Conservation (phyloP, 2,329 filamentous ascomycete species). For the Xylariales sp. region DNA sequence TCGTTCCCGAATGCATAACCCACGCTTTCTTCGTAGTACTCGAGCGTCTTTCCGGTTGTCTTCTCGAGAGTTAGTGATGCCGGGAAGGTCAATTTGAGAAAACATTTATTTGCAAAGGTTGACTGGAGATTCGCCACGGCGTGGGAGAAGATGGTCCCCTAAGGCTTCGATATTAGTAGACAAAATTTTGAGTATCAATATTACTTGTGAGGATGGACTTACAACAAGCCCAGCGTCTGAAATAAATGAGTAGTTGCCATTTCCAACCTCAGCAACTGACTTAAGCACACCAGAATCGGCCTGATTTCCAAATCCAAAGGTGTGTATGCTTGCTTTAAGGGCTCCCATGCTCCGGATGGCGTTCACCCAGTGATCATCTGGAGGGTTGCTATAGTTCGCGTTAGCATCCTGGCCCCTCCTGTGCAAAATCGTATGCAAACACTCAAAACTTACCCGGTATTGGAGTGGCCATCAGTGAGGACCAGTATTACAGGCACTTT, state of each 20-base stretch:
- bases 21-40: conserved; percentile 20
- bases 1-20: too few species aligned
- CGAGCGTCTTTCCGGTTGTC: conserved; percentile 33
- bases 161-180: conserved; percentile 6
- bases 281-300: conserved; percentile 51
- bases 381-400: neutral
- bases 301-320: conserved; percentile 50
- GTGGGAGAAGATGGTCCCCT: conserved; percentile 58
- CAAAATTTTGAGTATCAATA: neutral
- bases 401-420: too few species aligned
- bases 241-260: conserved; percentile 58
- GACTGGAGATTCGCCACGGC: conserved; percentile 57
- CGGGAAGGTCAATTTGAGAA: conserved; percentile 36
- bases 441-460: conserved; percentile 42
- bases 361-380: conserved; percentile 44
- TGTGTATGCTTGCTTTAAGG: conserved; percentile 43
- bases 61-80: conserved; percentile 31
- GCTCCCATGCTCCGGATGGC: conserved; percentile 40
- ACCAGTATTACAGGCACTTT: conserved; percentile 48
- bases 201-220: conserved; percentile 9
- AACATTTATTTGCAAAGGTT: conserved; percentile 48
- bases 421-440: too few species aligned
- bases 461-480: conserved; percentile 51
- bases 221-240: conserved; percentile 58
- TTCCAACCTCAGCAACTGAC: conserved; percentile 53